Evolutionary conservation across 352 stramenopile genomes (phyloP).

Genomic region (Peronospora destructor): DNA sequence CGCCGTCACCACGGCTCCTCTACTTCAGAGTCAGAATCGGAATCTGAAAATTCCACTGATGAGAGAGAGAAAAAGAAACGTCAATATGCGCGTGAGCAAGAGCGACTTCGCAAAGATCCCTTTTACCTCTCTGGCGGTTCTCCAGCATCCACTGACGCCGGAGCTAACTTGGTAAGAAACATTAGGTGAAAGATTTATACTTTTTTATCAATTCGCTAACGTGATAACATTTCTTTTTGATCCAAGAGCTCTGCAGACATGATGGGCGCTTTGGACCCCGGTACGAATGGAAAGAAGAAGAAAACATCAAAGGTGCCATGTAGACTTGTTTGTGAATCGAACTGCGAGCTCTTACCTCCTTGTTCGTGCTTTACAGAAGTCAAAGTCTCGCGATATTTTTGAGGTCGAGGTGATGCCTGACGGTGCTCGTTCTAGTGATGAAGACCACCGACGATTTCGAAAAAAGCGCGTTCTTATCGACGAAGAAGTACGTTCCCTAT

Average conservation of each 20-base stretch:
- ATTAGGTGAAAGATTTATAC: not conserved
- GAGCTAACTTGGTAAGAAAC: conserved; percentile 25
- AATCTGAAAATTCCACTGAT: conserved; percentile 35
- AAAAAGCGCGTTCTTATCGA: conserved; percentile 39
- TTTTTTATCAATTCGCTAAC: not conserved
- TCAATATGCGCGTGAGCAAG: conserved; percentile 47
- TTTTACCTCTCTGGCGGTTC: conserved; percentile 63
- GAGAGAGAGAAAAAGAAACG: conserved; percentile 37
- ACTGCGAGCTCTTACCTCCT: not conserved
- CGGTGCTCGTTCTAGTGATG: conserved; percentile 57
- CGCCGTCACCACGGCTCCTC: conserved; percentile 17
- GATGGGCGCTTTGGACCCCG: conserved; percentile 65
- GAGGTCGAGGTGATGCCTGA: conserved; percentile 79
- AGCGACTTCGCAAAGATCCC: conserved; percentile 64
- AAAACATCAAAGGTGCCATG: conserved; percentile 48
- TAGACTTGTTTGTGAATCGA: not conserved
- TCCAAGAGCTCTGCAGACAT: conserved; percentile 65
- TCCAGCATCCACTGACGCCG: conserved; percentile 28
- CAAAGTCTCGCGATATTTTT: conserved; percentile 49
- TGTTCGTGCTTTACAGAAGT: conserved; percentile 18
- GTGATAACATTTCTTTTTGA: conserved; percentile 2
- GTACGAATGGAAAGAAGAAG: conserved; percentile 61
- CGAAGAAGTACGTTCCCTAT: conserved; percentile 30
- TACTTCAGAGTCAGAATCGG: conserved; percentile 28
- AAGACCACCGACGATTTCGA: conserved; percentile 44